Evolutionary conservation across 208 protist species (phyloP).

Genomic region (Leishmania major): DNA sequence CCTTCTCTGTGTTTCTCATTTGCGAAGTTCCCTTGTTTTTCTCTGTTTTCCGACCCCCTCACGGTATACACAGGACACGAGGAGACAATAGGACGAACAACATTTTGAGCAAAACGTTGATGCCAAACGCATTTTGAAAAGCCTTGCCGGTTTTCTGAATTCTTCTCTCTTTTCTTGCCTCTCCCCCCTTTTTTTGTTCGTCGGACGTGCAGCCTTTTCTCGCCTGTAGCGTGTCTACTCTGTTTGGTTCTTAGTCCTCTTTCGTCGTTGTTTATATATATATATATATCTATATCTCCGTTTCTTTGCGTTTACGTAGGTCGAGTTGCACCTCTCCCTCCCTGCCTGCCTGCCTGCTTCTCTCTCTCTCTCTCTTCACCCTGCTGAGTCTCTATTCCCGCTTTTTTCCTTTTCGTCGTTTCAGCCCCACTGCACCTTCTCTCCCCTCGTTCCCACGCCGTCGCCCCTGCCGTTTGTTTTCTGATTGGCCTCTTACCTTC

Average conservation of each 20-base stretch:
- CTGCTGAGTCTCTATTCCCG: conserved; percentile 17
- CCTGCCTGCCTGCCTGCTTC: too few species aligned
- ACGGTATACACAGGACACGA: conserved; percentile 8
- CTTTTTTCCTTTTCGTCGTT: background rate
- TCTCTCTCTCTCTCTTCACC: background rate
- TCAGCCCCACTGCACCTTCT: background rate
- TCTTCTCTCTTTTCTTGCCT: background rate
- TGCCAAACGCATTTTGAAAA: background rate
- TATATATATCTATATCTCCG: background rate
- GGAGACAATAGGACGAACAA: background rate
- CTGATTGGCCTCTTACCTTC: background rate
- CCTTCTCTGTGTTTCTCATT: background rate
- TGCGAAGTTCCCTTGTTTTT: conserved; percentile 7
- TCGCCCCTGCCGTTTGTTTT: background rate
- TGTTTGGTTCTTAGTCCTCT: conserved; percentile 1
- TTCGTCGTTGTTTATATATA: background rate
- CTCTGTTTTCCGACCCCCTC: background rate
- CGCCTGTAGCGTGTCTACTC: background rate
- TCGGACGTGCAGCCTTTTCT: background rate
- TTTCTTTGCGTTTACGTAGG: background rate
- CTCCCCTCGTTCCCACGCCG: background rate
- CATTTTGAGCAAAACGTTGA: background rate
- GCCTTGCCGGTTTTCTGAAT: background rate
- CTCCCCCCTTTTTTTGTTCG: background rate
- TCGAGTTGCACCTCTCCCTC: background rate